Percentiles rank a stretch among this genome's conserved stretches.
Conservation (phyloP, 1,284 basidiomycete species). For the Coriolopsis trogii region DNA sequence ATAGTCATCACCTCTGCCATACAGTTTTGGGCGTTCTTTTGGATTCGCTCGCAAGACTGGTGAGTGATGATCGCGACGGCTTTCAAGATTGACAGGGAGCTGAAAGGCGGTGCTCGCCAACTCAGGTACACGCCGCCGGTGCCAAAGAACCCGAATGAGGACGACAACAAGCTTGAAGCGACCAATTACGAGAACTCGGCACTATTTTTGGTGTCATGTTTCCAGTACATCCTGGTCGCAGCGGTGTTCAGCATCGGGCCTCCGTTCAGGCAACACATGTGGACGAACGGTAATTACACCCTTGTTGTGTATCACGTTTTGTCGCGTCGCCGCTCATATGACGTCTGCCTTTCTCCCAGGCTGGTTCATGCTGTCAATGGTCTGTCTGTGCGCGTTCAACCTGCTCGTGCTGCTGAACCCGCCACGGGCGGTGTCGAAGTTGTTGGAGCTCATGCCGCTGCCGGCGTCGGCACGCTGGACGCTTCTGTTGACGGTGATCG, state of each 20-base stretch:
- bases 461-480: slow-evolving; percentile 72
- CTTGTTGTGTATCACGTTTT: neutral
- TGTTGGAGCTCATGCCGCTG: slow-evolving; percentile 83
- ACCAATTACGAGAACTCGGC: slow-evolving; percentile 93
- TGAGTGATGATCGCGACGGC: slow-evolving; percentile 36
- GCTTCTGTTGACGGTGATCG: slow-evolving; percentile 69
- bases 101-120: slow-evolving; percentile 1
- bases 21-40: slow-evolving; percentile 90
- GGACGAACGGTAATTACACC: slow-evolving; percentile 78
- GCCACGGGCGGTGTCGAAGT: slow-evolving; percentile 56
- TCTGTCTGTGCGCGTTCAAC: slow-evolving; percentile 71
- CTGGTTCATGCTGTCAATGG: slow-evolving; percentile 78
- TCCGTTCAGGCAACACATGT: slow-evolving; percentile 94
- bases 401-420: slow-evolving; percentile 76
- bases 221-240: slow-evolving; percentile 98
- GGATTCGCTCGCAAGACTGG: slow-evolving; percentile 88
- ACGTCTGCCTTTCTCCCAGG: slow-evolving; percentile 44
- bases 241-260: slow-evolving; percentile 98
- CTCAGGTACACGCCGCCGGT: slow-evolving; percentile 70
- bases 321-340: slow-evolving; percentile 19
- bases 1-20: slow-evolving; percentile 84
- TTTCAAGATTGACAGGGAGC: neutral
- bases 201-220: slow-evolving; percentile 93
- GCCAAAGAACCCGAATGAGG: slow-evolving; percentile 52
- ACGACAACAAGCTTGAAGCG: slow-evolving; percentile 83